phyloP scores from a whole-genome alignment of 23 red algal genomes.

The Agarophyton chilense region DNA sequence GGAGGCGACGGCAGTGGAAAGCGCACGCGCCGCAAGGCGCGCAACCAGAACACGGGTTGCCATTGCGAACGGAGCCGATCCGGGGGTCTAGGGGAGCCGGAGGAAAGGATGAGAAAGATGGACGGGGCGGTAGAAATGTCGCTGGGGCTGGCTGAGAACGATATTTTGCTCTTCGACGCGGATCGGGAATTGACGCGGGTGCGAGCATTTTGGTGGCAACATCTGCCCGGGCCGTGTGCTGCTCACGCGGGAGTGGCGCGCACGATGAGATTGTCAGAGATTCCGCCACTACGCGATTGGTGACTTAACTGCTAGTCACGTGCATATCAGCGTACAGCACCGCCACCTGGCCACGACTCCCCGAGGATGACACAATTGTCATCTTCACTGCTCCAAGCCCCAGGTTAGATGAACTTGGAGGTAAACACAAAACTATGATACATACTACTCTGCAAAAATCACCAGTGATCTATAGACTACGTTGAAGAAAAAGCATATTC shows the following conservation, averaged over 20 bases:
- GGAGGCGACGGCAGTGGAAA: constrained; percentile 9
- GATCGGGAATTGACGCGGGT: not conserved
- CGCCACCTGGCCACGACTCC: not conserved
- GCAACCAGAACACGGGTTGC: constrained; percentile 15
- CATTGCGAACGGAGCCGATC: not conserved
- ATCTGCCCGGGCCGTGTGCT: not conserved
- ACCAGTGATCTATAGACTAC: too few species aligned
- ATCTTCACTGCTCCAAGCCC: too few species aligned
- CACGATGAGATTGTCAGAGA: not conserved
- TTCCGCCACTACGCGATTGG: not conserved
- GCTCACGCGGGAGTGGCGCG: not conserved
- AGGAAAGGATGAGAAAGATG: not conserved
- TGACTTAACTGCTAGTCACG: not conserved
- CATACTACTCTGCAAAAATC: too few species aligned
- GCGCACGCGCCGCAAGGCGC: constrained; percentile 11
- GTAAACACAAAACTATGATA: too few species aligned
- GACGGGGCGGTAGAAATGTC: not conserved
- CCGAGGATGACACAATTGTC: too few species aligned
- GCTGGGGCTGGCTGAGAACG: not conserved
- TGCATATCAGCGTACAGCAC: not conserved
- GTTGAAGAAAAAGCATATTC: not conserved
- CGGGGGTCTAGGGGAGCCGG: not conserved
- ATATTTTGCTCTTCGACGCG: too few species aligned
- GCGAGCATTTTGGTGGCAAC: not conserved
- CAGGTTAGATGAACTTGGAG: too few species aligned